These are phyloP conservation scores for Agaricales sp. DNA, from an alignment of 1,284 basidiomycete genomes.

Conservation along the genomic window DNA sequence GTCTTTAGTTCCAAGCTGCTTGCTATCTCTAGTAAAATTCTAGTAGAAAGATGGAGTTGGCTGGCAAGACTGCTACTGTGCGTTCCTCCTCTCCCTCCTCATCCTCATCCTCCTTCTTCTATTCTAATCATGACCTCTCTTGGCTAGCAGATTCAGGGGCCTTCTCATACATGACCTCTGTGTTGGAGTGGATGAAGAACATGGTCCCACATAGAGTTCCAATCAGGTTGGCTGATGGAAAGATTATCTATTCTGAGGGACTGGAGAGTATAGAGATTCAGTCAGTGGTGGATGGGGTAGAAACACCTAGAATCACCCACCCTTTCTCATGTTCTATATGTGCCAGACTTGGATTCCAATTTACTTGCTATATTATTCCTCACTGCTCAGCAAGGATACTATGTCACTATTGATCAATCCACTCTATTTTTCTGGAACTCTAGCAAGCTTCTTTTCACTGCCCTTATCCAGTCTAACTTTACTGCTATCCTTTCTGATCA, in stretches of 20 bases:
- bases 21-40: too few species aligned
- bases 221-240: not conserved
- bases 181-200: conserved; percentile 2
- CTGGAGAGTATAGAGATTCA: not conserved
- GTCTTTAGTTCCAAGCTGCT: too few species aligned
- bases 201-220: not conserved
- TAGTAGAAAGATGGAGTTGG: too few species aligned
- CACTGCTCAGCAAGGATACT: not conserved
- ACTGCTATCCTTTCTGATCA: not conserved
- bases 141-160: conserved; percentile 10
- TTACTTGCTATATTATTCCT: conserved; percentile 6
- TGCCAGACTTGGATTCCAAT: conserved; percentile 7
- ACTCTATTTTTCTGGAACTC: too few species aligned
- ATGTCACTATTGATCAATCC: too few species aligned
- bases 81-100: not conserved
- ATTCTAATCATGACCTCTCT: conserved; percentile 1
- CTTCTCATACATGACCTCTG: conserved; percentile 2
- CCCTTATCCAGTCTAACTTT: not conserved
- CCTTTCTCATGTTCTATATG: conserved; percentile 6
- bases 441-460: not conserved
- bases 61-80: not conserved
- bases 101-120: not conserved
- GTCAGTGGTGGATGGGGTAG: not conserved
- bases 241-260: not conserved
- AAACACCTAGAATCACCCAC: not conserved